Evolutionary conservation across 192 early-diverging fungal species (phyloP).

Genomic region (Lunasporangiospora selenospora): DNA sequence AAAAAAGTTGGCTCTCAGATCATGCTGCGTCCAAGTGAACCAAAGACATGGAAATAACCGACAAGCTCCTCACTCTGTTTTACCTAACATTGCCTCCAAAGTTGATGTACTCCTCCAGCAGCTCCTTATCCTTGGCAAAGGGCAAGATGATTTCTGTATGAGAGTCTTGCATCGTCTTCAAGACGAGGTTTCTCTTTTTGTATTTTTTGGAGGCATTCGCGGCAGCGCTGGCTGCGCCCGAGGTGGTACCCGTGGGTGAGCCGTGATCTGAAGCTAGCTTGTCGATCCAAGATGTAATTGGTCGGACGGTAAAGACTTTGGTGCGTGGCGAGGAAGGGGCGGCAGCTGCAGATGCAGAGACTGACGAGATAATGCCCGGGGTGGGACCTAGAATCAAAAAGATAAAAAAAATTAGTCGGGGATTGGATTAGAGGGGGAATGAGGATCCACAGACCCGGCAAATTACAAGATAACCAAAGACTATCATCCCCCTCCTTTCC

Average conservation of each 20-base stretch:
- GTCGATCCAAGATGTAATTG: constrained; percentile 54
- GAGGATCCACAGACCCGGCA: too few relatives aligned
- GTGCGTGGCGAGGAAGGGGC: constrained; percentile 15
- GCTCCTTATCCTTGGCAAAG: constrained; percentile 72
- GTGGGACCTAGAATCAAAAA: too few relatives aligned
- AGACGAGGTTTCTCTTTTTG: constrained; percentile 38
- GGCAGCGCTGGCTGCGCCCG: neutral
- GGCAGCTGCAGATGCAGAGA: neutral
- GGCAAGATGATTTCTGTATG: constrained; percentile 82
- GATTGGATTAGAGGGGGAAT: too few relatives aligned
- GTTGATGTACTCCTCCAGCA: constrained; percentile 82
- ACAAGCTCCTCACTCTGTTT: too few relatives aligned
- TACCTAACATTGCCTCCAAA: constrained; percentile 71
- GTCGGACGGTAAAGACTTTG: constrained; percentile 42
- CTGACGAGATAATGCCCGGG: too few relatives aligned
- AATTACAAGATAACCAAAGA: too few relatives aligned
- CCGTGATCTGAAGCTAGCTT: constrained; percentile 29
- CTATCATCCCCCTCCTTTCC: too few relatives aligned
- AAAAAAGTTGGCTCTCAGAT: constrained; percentile 7
- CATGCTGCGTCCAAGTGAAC: neutral
- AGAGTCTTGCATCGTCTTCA: constrained; percentile 68
- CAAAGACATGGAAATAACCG: too few relatives aligned
- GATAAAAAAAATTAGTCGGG: too few relatives aligned
- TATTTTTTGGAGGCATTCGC: constrained; percentile 9
- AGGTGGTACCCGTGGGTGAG: constrained; percentile 8